phyloP scores from a whole-genome alignment of 2,329 filamentous ascomycete genomes.

The Cladosporium sp. region DNA sequence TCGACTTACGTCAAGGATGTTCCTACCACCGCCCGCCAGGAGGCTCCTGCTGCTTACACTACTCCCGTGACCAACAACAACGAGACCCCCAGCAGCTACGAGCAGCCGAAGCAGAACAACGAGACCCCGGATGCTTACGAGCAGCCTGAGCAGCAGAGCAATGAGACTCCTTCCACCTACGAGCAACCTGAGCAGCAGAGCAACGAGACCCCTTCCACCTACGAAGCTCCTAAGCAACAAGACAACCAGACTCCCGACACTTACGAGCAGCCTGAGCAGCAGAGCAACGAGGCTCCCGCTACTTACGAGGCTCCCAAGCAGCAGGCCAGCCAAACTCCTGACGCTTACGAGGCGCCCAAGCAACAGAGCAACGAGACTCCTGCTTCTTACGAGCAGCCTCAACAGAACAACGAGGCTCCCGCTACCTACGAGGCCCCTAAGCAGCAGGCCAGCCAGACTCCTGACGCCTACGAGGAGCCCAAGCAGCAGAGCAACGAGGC shows the following conservation, averaged over 20 bases:
- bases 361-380: not conserved
- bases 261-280: not conserved
- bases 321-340: not conserved
- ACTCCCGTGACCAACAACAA: not conserved
- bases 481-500: not conserved
- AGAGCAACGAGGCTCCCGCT: not conserved
- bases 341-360: not conserved
- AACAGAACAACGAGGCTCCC: not conserved
- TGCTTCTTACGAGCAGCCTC: not conserved
- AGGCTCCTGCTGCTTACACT: not conserved
- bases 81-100: not conserved
- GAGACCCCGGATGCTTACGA: not conserved
- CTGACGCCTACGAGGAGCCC: not conserved
- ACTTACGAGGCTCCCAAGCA: not conserved
- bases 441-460: not conserved
- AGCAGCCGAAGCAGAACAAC: not conserved
- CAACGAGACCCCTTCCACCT: not conserved
- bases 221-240: not conserved
- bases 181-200: not conserved
- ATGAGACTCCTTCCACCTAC: not conserved
- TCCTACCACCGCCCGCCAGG: not conserved
- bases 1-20: not conserved
- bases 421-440: not conserved
- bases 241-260: not conserved
- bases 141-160: not conserved